Evolutionary conservation across 1,284 basidiomycete species (phyloP).

Genomic region (Trichosporon coremiiforme): DNA sequence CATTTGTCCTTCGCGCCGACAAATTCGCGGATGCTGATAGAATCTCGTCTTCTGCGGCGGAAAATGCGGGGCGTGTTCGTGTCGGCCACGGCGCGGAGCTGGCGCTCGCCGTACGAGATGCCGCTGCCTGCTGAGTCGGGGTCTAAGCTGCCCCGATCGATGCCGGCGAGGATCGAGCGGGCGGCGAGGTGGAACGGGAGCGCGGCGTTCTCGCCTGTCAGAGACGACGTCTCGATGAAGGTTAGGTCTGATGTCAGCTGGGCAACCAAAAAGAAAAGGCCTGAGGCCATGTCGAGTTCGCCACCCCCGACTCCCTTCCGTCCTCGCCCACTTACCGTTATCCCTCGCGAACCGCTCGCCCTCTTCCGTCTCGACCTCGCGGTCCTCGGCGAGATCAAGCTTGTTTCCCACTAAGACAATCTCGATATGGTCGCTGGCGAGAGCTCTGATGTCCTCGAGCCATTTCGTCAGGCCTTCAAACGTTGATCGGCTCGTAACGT

Average conservation of each 20-base stretch:
- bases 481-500: conserved; percentile 75
- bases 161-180: conserved; percentile 85
- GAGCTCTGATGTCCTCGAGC: conserved; percentile 85
- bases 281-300: no score
- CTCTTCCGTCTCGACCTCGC: conserved; percentile 92
- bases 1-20: conserved; percentile 26
- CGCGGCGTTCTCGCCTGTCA: conserved; percentile 90
- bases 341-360: conserved; percentile 92
- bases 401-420: conserved; percentile 95
- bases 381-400: conserved; percentile 86
- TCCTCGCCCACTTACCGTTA: conserved; percentile 65
- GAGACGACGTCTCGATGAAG: conserved; percentile 88
- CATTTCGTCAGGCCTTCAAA: conserved; percentile 80
- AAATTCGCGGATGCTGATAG: conserved; percentile 32
- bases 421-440: conserved; percentile 81
- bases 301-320: no score
- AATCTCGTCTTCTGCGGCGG: conserved; percentile 28
- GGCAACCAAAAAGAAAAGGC: no score
- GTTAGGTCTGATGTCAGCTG: conserved; percentile 67
- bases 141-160: conserved; percentile 87
- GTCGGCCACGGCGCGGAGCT: conserved; percentile 73
- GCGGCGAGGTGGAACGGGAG: conserved; percentile 90
- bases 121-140: conserved; percentile 92
- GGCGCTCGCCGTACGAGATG: conserved; percentile 93
- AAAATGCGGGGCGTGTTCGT: conserved; percentile 15